Conservation (phyloP, 2,329 filamentous ascomycete genomes). For the Talaromyces piceae region DNA sequence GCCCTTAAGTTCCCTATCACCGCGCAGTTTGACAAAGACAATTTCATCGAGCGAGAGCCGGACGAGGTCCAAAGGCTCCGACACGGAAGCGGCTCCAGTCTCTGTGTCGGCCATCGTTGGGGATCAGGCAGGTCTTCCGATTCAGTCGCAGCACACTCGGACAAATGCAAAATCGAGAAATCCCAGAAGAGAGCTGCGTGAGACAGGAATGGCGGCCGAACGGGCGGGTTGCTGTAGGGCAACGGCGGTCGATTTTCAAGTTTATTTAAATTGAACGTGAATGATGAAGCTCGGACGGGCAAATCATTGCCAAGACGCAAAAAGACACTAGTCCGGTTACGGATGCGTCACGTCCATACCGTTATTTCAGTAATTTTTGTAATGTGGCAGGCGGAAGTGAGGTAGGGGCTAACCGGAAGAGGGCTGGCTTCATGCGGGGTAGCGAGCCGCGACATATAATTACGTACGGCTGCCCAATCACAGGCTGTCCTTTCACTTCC, state of each 20-base stretch:
- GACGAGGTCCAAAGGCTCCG: slow-evolving; percentile 93
- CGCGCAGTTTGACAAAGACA: slow-evolving; percentile 93
- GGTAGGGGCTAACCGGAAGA: not conserved
- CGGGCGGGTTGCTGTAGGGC: not conserved
- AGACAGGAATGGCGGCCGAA: too few species aligned
- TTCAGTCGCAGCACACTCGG: not conserved
- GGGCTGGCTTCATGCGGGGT: not conserved
- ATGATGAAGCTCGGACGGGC: not conserved
- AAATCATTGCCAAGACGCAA: not conserved
- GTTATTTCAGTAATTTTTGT: not conserved
- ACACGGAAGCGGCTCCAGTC: slow-evolving; percentile 61
- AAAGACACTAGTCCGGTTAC: not conserved
- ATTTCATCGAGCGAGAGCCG: slow-evolving; percentile 90
- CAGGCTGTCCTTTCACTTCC: not conserved
- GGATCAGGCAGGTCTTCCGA: not conserved
- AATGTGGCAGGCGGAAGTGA: not conserved
- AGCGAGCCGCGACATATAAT: not conserved
- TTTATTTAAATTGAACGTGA: not conserved
- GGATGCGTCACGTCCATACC: not conserved
- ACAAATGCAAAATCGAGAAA: not conserved
- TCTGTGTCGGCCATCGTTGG: slow-evolving; percentile 75
- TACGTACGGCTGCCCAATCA: not conserved
- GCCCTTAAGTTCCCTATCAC: slow-evolving; percentile 91
- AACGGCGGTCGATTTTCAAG: not conserved
- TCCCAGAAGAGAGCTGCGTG: not conserved